phyloP scores from a whole-genome alignment of 768 basidiomycete species.

The Termitomyces eurrhizus region DNA sequence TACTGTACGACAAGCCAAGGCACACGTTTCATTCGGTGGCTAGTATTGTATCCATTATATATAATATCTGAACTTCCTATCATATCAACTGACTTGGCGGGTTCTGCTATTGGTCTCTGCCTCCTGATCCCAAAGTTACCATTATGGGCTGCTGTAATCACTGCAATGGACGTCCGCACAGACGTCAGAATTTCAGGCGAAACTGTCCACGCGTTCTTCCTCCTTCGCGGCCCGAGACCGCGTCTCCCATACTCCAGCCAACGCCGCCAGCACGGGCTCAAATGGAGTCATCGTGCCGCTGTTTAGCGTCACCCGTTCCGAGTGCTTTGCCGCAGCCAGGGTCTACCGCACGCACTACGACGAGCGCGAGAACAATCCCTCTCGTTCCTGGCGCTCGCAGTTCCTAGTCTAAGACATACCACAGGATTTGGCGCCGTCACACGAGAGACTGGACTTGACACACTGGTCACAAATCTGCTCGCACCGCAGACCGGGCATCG shows the following conservation, averaged over 20 bases:
- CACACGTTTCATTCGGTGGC: conserved; percentile 42
- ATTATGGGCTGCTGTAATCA: conserved; percentile 55
- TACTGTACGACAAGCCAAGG: conserved; percentile 49
- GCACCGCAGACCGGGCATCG: conserved; percentile 85
- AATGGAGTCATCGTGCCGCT: conserved; percentile 15
- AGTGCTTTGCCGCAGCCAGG: conserved; percentile 25
- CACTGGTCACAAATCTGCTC: conserved; percentile 83
- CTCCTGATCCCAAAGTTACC: conserved; percentile 58
- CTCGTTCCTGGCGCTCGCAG: conserved; percentile 58
- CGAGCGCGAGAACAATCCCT: conserved; percentile 47
- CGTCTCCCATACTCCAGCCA: conserved; percentile 11
- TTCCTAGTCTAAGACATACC: conserved; percentile 47
- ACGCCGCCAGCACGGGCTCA: conserved; percentile 4
- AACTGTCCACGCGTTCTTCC: conserved; percentile 60
- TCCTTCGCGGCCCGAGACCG: conserved; percentile 33
- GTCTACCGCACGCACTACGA: conserved; percentile 35
- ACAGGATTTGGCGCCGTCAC: conserved; percentile 78
- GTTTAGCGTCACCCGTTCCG: conserved; percentile 28
- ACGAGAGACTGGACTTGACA: conserved; percentile 66
- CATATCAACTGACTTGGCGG: conserved; percentile 65
- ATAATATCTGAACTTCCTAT: conserved; percentile 54
- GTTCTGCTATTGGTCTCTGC: conserved; percentile 67
- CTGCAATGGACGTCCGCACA: conserved; percentile 49
- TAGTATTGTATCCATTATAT: conserved; percentile 54
- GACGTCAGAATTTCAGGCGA: conserved; percentile 63